Base-by-base conservation (phyloP, 2,329 filamentous ascomycete genomes). In the Diplodia intermedia region DNA sequence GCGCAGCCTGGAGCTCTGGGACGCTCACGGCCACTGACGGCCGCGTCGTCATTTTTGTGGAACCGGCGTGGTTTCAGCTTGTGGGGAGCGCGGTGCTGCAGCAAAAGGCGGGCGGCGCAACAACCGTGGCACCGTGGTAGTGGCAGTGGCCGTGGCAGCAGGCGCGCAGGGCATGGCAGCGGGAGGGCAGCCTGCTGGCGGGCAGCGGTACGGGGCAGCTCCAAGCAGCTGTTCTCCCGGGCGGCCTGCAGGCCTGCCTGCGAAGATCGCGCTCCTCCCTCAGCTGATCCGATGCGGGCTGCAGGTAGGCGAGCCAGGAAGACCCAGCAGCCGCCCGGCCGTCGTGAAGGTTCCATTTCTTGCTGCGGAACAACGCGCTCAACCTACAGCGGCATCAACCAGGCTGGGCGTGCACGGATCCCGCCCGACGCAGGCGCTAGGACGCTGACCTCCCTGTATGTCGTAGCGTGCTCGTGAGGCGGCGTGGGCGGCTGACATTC, bases 31-130 rank as follows among this genome's bases (percentile, higher is more conserved):
- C 38, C 53, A 18, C 31, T 18, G 33, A 61, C 56, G 56, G 56
- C 38, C 47, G 36, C 33, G 33, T 54, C 62, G 62, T 55, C 62
- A 65, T 47, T 65, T 50, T 53, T 53, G 50, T 65, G 62, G 61
- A 54, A 53, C 61, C 62, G 33, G 49, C 61, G 62, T 18, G 38
- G 50, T 65, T 65, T 65, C 62, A 65, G 62, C 61, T 65, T 65
- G 47, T 40, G 31, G 50, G 36, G 61, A 63, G 38, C 36, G 9
- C 36, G 20, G 40, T 26, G 40, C 40, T 29, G 40, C 36, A 11
- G 11, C 36, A 12, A 6, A 9, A 4, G 33, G 26, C 52, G 23
- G 52, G 33, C 54, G 33, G n/a, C 33, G 56, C 26, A 26, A 26
- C 26, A 26, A 26, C 26, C 26, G 26, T n/a, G 31, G 23, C 14